Conservation (phyloP, 106 monocot genomes). For the Xerophyta viscosa region DNA sequence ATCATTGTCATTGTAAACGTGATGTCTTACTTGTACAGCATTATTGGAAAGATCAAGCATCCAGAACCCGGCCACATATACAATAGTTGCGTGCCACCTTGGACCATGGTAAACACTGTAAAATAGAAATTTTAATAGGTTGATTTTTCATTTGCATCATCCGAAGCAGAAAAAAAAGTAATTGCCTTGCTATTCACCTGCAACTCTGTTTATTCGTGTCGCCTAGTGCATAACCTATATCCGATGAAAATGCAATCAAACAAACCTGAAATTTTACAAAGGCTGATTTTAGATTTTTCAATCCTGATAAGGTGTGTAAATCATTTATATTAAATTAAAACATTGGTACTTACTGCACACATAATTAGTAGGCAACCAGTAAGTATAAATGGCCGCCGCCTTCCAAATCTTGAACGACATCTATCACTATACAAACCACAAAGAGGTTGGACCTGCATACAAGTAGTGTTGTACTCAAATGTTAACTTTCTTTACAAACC, state of each 20-base stretch:
- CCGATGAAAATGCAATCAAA: constrained; percentile 58
- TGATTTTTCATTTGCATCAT: background rate
- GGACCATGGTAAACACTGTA: constrained; percentile 38
- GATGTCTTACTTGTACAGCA: constrained; percentile 44
- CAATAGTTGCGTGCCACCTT: constrained; percentile 48
- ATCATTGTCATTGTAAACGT: too few species aligned
- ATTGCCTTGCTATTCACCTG: constrained; percentile 24
- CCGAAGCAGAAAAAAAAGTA: background rate
- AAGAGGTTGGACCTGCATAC: constrained; percentile 61
- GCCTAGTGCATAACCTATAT: constrained; percentile 47
- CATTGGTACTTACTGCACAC: constrained; percentile 44
- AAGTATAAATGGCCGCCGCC: constrained; percentile 61
- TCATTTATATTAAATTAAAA: too few species aligned
- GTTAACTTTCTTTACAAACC: too few species aligned
- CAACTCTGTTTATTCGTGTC: constrained; percentile 51
- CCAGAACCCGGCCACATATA: constrained; percentile 67
- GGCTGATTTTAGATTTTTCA: too few species aligned
- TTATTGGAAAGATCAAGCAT: constrained; percentile 68
- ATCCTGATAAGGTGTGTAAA: too few species aligned
- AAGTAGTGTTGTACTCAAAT: too few species aligned
- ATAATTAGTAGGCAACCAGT: constrained; percentile 40
- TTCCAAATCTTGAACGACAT: constrained; percentile 49
- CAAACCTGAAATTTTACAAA: constrained; percentile 38
- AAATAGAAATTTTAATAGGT: too few species aligned
- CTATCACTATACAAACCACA: constrained; percentile 62